These are phyloP conservation scores for Panaeolus papilionaceus DNA, from an alignment of 768 basidiomycete genomes.

Conservation along the genomic window DNA sequence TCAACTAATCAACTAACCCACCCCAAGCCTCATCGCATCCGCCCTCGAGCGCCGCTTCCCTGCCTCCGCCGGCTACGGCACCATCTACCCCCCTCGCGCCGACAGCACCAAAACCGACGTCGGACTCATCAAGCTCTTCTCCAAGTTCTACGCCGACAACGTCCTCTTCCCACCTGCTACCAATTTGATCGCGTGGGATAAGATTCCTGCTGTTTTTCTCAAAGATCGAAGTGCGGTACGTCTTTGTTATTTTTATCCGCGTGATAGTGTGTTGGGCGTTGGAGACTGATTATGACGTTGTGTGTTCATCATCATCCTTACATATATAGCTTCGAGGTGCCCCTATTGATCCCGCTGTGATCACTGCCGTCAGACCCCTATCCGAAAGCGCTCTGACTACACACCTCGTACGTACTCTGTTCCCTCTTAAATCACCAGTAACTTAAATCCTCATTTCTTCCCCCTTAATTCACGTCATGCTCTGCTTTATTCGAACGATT, in stretches of 20 bases:
- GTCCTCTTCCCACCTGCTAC: slow-evolving; percentile 48
- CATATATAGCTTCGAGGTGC: slow-evolving; percentile 37
- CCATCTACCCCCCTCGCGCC: slow-evolving; percentile 54
- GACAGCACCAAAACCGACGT: slow-evolving; percentile 47
- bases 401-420: slow-evolving; percentile 47
- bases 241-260: slow-evolving; percentile 16
- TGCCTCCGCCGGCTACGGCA: slow-evolving; percentile 49
- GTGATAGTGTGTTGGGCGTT: neutral
- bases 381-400: slow-evolving; percentile 47
- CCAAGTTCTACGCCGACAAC: slow-evolving; percentile 52
- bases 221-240: slow-evolving; percentile 55
- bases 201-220: slow-evolving; percentile 50
- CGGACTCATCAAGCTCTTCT: slow-evolving; percentile 54
- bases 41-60: slow-evolving; percentile 63
- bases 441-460: neutral
- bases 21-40: slow-evolving; percentile 49
- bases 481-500: neutral
- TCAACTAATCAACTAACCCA: neutral
- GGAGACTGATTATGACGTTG: neutral
- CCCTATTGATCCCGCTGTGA: slow-evolving; percentile 44
- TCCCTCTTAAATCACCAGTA: neutral
- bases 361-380: slow-evolving; percentile 37
- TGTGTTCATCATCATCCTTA: neutral
- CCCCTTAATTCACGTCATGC: neutral
- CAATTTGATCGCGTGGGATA: slow-evolving; percentile 53